Base-by-base conservation (phyloP, 345 rosid species). In the Mangifera indica region DNA sequence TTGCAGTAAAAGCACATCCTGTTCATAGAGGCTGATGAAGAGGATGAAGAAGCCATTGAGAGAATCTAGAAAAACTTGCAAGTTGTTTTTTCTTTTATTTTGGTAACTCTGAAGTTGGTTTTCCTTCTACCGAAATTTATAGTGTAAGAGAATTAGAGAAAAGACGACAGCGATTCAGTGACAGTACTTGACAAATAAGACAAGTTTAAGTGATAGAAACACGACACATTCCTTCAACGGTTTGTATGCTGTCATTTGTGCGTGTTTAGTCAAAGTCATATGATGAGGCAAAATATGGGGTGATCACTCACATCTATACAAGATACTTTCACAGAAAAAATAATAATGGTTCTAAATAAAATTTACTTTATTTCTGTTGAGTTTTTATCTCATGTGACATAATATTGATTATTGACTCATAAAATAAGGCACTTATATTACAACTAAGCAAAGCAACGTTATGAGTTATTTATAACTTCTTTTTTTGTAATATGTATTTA, bases 1-100 rank as follows among this genome's bases (percentile, higher is more conserved):
- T 51, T 62, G 78, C 78, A 69, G 69, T 55, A 21, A 42, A 46
- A 45, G 63, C 79, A 76, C 46, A n/a, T 51, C 25, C 46, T 58
- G 18, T 60, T 62, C 64, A 32, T 10, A 22, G 51, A 21, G 29
- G 15, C 2, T 14, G 71, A 22, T 21, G 51, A 26, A 12, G 68
- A 12, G 29, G 45, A 11, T 5, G 68, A 12, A 51, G 46, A 12
- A 18, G 22, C 71, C 62, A 32, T 67, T 67, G 32, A 15, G 21
- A 25, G 48, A 67, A 40, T 46, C 59, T 66, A 8, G 18, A 53
- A 5, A 7, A 37, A 37, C 42, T 37, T 9, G 1, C 0, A 51
- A 66, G 45, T 51, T n/a, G 5, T 21, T 21, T 34, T 6, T 13
- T 21, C 3, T 53, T 13, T 20, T n/a, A n/a, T n/a, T 24, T 18